phyloP scores from a whole-genome alignment of 331 rosid species.

The Acacia pycnantha region DNA sequence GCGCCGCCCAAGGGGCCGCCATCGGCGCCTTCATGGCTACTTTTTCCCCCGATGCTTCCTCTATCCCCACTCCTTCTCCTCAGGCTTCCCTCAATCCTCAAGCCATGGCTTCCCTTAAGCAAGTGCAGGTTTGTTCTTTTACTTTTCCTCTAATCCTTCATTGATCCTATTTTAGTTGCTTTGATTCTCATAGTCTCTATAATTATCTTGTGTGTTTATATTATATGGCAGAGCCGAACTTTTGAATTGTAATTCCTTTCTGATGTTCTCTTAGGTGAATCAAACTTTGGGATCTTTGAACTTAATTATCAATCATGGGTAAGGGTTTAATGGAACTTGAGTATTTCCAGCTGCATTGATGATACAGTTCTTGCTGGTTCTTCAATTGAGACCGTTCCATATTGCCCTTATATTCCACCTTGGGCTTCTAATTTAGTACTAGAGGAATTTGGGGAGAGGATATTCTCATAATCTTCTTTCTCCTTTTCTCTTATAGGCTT shows the following conservation, averaged over 20 bases:
- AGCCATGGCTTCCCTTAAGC: constrained; percentile 1
- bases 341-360: neutral
- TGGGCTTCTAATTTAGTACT: neutral
- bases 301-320: neutral
- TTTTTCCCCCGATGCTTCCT: neutral
- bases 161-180: neutral
- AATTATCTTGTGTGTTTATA: neutral
- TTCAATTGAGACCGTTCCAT: neutral
- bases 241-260: neutral
- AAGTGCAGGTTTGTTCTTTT: constrained; percentile 5
- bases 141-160: neutral
- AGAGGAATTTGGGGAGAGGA: neutral
- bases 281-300: neutral
- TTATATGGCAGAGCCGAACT: neutral
- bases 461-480: no score
- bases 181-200: neutral
- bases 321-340: neutral
- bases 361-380: neutral
- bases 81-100: constrained; percentile 4
- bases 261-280: neutral
- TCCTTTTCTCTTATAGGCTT: no score
- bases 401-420: neutral
- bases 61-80: neutral
- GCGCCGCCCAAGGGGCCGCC: constrained; percentile 7
- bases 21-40: constrained; percentile 1